phyloP scores from a whole-genome alignment of 768 basidiomycete species.

The Kwoniella dendrophila region DNA sequence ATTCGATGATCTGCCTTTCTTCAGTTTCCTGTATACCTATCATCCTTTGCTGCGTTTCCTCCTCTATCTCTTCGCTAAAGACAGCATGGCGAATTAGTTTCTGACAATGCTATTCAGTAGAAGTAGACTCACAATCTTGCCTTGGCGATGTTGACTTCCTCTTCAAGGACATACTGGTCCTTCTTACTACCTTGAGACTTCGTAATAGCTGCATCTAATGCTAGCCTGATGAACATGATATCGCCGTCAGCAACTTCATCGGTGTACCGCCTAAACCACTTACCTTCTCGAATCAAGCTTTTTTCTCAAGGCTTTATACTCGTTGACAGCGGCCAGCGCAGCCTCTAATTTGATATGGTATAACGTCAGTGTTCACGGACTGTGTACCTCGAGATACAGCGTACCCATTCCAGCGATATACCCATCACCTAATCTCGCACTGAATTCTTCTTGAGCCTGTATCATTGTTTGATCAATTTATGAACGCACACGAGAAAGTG shows the following conservation, averaged over 20 bases:
- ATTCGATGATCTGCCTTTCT: slow-evolving; percentile 68
- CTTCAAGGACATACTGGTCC: slow-evolving; percentile 74
- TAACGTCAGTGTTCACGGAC: neutral
- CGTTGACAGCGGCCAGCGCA: slow-evolving; percentile 75
- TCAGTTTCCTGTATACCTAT: slow-evolving; percentile 79
- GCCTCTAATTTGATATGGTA: slow-evolving; percentile 52
- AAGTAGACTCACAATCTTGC: slow-evolving; percentile 69
- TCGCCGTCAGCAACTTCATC: slow-evolving; percentile 12
- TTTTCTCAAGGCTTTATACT: slow-evolving; percentile 77
- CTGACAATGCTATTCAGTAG: neutral
- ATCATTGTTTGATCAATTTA: too few species aligned
- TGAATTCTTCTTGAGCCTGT: slow-evolving; percentile 71
- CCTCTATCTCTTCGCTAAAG: slow-evolving; percentile 77
- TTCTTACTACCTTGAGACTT: slow-evolving; percentile 79
- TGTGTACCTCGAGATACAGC: neutral
- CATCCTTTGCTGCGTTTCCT: slow-evolving; percentile 81
- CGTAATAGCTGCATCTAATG: slow-evolving; percentile 72
- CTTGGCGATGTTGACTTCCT: slow-evolving; percentile 72
- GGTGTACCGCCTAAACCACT: slow-evolving; percentile 32
- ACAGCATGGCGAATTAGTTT: slow-evolving; percentile 1
- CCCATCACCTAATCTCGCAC: slow-evolving; percentile 70
- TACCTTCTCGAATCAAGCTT: slow-evolving; percentile 84
- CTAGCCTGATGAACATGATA: slow-evolving; percentile 61
- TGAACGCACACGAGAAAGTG: too few species aligned
- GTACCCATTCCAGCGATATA: slow-evolving; percentile 67